Percentiles rank a stretch among this genome's conserved stretches.
Conservation (phyloP, 2,329 filamentous ascomycete species). For the Polychaeton citri region DNA sequence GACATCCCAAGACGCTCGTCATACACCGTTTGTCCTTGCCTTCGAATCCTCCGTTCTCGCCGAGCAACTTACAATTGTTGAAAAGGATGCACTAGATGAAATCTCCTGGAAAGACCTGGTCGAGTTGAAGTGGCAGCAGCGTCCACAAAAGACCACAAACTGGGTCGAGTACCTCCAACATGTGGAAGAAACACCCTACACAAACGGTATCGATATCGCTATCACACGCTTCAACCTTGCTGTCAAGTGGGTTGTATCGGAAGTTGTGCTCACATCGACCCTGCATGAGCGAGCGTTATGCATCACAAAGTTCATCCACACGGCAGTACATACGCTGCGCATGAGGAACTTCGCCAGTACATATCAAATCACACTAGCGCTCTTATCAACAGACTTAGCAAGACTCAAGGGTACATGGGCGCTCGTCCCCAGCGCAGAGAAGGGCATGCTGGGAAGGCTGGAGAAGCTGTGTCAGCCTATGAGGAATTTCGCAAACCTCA, state of each 20-base stretch:
- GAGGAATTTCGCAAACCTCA: constrained; percentile 63
- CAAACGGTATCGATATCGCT: constrained; percentile 62
- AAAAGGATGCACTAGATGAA: constrained; percentile 74
- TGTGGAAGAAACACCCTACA: constrained; percentile 14
- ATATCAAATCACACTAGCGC: constrained; percentile 65
- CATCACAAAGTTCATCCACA: constrained; percentile 71
- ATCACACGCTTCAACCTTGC: constrained; percentile 80
- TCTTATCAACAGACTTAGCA: constrained; percentile 59
- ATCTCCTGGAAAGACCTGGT: constrained; percentile 82
- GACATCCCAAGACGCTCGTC: constrained; percentile 17
- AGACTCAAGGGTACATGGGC: constrained; percentile 59
- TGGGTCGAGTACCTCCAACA: constrained; percentile 73
- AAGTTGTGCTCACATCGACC: constrained; percentile 60
- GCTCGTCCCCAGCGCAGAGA: constrained; percentile 51
- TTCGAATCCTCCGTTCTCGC: constrained; percentile 69
- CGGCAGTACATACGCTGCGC: constrained; percentile 59
- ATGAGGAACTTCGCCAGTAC: constrained; percentile 76
- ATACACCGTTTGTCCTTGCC: constrained; percentile 68
- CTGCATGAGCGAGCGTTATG: constrained; percentile 61
- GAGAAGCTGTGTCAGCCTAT: constrained; percentile 63
- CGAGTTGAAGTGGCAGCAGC: constrained; percentile 69
- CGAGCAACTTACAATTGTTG: constrained; percentile 73
- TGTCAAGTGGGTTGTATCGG: constrained; percentile 75
- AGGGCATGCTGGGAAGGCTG: constrained; percentile 52
- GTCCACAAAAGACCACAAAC: constrained; percentile 28